phyloP scores from a whole-genome alignment of 768 basidiomycete species.

The Naganishia kalamii region DNA sequence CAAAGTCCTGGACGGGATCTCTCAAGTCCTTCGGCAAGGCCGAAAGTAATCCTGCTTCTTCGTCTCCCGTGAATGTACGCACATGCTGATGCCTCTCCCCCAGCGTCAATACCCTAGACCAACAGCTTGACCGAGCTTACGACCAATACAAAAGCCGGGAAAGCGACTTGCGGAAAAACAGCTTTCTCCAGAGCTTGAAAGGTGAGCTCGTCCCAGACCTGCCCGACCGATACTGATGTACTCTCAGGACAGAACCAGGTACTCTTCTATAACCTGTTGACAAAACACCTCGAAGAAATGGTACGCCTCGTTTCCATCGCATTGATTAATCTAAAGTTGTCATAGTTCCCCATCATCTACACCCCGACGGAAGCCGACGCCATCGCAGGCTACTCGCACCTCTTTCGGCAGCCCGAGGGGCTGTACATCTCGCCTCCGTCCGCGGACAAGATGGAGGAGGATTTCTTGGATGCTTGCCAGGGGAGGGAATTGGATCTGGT shows the following conservation, averaged over 20 bases:
- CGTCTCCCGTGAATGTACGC: background rate
- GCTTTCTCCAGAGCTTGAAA: conserved; percentile 52
- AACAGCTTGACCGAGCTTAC: conserved; percentile 70
- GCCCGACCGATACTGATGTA: background rate
- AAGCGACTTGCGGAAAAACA: conserved; percentile 58
- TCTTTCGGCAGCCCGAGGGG: conserved; percentile 71
- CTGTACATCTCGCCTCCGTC: conserved; percentile 61
- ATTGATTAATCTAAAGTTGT: too few species aligned
- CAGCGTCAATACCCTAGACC: conserved; percentile 61
- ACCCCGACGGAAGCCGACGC: conserved; percentile 77
- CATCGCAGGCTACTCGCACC: conserved; percentile 73
- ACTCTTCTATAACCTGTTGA: conserved; percentile 65
- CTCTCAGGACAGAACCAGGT: conserved; percentile 51
- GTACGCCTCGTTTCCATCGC: conserved; percentile 27
- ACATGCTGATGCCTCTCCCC: conserved; percentile 39
- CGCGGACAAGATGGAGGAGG: conserved; percentile 50
- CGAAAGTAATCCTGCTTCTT: background rate
- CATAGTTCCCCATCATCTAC: conserved; percentile 57
- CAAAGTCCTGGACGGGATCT: too few species aligned
- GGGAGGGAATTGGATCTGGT: conserved; percentile 37
- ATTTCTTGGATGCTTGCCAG: conserved; percentile 57
- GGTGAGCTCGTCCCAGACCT: too few species aligned
- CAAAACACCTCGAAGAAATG: conserved; percentile 58
- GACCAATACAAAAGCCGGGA: conserved; percentile 52
- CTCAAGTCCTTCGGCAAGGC: too few species aligned